Percentiles rank a stretch among this genome's conserved stretches.
Evolutionary conservation across 345 rosid genomes (phyloP).

Genomic region (Leavenworthia alabamica): DNA sequence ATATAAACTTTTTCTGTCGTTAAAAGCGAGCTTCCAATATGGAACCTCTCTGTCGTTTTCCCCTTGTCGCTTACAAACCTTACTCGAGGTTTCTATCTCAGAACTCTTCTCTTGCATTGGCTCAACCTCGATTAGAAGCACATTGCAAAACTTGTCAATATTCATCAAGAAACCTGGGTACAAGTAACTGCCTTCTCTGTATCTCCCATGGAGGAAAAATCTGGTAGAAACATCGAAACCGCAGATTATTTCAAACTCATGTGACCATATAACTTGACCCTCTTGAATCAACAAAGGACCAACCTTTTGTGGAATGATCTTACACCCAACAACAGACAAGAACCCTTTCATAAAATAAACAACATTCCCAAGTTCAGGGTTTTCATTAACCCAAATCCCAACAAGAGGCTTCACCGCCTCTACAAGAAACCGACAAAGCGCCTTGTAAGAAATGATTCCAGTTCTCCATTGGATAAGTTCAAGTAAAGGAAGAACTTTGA

Average conservation of each 20-base stretch:
- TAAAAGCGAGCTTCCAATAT: conserved; percentile 52
- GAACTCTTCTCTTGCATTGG: conserved; percentile 38
- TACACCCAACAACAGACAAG: conserved; percentile 66
- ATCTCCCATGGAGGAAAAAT: conserved; percentile 71
- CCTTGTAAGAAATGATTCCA: conserved; percentile 52
- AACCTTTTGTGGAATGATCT: conserved; percentile 71
- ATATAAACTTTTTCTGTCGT: conserved; percentile 67
- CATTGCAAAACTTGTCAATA: conserved; percentile 56
- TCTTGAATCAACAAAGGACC: conserved; percentile 71
- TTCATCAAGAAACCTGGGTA: conserved; percentile 59
- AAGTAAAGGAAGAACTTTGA: conserved; percentile 40
- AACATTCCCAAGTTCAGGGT: conserved; percentile 88
- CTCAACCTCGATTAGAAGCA: conserved; percentile 70
- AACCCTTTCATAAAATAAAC: conserved; percentile 83
- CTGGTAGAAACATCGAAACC: conserved; percentile 46
- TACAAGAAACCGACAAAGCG: conserved; percentile 56
- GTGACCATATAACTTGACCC: conserved; percentile 70
- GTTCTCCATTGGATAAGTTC: conserved; percentile 66
- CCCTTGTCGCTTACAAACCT: no score
- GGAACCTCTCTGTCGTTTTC: conserved; percentile 32
- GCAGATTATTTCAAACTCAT: conserved; percentile 62
- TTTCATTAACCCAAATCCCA: conserved; percentile 88
- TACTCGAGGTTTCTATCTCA: no score
- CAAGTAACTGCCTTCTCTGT: conserved; percentile 37
- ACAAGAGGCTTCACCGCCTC: conserved; percentile 53